Percentiles rank a stretch among this genome's conserved stretches.
phyloP scores from a whole-genome alignment of 2,329 filamentous ascomycete genomes.

The Phialophora tarda region DNA sequence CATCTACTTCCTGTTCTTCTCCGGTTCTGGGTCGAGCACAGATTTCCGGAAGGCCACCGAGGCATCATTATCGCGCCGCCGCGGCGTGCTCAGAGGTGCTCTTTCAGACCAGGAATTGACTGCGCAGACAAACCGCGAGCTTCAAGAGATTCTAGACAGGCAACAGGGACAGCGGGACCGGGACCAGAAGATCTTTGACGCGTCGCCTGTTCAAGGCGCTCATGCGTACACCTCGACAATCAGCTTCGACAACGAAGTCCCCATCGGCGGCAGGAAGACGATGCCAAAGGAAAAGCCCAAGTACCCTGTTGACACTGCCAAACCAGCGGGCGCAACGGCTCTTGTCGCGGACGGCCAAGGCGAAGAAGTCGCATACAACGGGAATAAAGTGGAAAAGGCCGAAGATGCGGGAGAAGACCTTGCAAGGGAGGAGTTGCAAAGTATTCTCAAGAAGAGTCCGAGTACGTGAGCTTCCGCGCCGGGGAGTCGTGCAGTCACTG shows the following conservation, averaged over 20 bases:
- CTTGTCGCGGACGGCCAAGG: constrained; percentile 9
- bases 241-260: constrained; percentile 18
- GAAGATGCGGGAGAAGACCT: constrained; percentile 60
- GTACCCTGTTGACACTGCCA: constrained; percentile 26
- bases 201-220: constrained; percentile 13
- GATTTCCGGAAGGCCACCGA: constrained; percentile 38
- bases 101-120: constrained; percentile 38
- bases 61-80: constrained; percentile 34
- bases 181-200: constrained; percentile 24
- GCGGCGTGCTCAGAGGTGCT: constrained; percentile 32
- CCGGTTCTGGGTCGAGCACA: constrained; percentile 26
- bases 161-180: constrained; percentile 29
- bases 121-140: constrained; percentile 36
- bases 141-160: constrained; percentile 36
- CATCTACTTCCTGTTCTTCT: constrained; percentile 38
- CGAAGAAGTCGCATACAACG: constrained; percentile 17
- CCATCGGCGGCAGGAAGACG: constrained; percentile 47
- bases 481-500: not conserved
- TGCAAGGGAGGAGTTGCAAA: constrained; percentile 73
- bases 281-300: constrained; percentile 40
- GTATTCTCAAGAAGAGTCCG: constrained; percentile 84
- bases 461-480: constrained; percentile 60
- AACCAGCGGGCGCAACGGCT: constrained; percentile 9
- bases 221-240: constrained; percentile 19
- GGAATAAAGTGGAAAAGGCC: constrained; percentile 40